Conservation (phyloP, 2,329 filamentous ascomycete species). For the Coniochaeta sp. region DNA sequence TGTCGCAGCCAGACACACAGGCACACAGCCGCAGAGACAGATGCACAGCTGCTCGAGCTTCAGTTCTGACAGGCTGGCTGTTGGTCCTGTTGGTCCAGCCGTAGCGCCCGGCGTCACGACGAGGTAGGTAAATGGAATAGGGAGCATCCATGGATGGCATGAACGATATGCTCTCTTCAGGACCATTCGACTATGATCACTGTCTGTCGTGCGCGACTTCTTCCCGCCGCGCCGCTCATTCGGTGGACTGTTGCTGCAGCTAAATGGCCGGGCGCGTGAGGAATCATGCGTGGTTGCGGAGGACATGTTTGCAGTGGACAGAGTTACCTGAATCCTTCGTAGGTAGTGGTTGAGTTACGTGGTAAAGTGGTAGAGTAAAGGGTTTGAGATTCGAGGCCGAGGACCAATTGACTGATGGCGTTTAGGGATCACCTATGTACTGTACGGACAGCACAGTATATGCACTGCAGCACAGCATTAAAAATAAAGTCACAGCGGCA, state of each 20-base stretch:
- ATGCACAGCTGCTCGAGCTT: neutral
- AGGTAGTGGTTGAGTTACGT: too few relatives aligned
- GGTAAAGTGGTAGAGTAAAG: too few relatives aligned
- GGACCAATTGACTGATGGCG: too few relatives aligned
- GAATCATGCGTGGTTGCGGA: slow-evolving; percentile 12
- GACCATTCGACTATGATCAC: neutral
- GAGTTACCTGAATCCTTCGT: too few relatives aligned
- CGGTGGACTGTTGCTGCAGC: neutral
- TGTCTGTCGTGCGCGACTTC: too few relatives aligned
- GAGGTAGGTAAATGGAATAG: neutral
- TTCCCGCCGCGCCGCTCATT: neutral
- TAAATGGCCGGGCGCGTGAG: slow-evolving; percentile 10
- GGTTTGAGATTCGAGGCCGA: too few relatives aligned
- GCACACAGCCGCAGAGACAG: neutral
- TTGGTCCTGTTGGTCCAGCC: too few relatives aligned
- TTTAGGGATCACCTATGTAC: too few relatives aligned
- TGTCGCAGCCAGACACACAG: neutral
- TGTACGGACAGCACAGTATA: neutral
- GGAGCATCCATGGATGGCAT: slow-evolving; percentile 13
- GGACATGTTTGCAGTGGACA: neutral
- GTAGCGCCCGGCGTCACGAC: slow-evolving; percentile 8
- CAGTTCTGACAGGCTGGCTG: neutral
- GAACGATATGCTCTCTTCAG: slow-evolving; percentile 8
- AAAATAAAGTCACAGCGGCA: neutral
- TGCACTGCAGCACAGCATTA: neutral